These are phyloP conservation scores for Nicotiana paniculata DNA, from an alignment of 257 asterid species.

Conservation along the genomic window DNA sequence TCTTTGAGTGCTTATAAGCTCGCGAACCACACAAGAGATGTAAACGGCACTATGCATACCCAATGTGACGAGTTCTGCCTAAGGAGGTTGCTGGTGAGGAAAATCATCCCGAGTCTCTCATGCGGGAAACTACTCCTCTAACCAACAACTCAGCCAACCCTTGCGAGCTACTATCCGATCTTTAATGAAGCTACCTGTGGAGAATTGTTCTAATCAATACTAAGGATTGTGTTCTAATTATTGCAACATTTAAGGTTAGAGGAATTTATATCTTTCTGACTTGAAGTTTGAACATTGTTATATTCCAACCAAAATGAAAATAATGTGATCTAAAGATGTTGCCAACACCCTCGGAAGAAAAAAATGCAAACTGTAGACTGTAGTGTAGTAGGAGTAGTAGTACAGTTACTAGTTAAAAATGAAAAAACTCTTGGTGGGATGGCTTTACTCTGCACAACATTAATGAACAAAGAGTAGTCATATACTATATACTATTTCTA, in stretches of 20 bases:
- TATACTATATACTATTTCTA: too few species aligned
- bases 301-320: background rate
- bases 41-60: too few species aligned
- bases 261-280: background rate
- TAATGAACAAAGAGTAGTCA: background rate
- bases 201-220: background rate
- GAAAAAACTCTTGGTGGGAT: too few species aligned
- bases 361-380: background rate
- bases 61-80: too few species aligned
- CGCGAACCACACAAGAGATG: too few species aligned
- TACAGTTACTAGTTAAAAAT: background rate
- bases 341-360: background rate
- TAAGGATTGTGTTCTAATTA: background rate
- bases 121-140: too few species aligned
- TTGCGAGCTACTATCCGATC: too few species aligned
- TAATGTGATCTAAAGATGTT: background rate
- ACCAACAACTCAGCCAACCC: too few species aligned
- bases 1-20: too few species aligned
- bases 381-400: background rate
- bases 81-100: too few species aligned
- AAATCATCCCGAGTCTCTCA: too few species aligned
- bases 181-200: background rate
- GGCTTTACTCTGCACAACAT: background rate
- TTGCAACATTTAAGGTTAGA: background rate
- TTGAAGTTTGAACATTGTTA: background rate